Evolutionary conservation across 164 flowering plant genomes (phyloP), one percentile per base, ranked within the genome.

Genomic region (Magnolia sinica): DNA sequence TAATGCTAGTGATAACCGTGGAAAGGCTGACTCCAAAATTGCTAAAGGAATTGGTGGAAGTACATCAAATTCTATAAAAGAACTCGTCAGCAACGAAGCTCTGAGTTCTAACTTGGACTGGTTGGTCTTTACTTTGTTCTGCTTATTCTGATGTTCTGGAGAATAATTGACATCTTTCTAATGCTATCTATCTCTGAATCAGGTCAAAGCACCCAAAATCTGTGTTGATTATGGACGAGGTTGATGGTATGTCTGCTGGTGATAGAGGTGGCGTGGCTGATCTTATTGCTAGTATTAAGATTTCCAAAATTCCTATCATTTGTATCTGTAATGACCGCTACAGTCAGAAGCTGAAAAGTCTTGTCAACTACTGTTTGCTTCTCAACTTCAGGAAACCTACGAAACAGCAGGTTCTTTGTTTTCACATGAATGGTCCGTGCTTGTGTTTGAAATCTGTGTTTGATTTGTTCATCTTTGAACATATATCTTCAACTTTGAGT

Each of bases 191-290:
- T 75, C 19, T 59, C 74, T 79, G 9, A 37, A 79, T 63, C 87
- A 93, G 99, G 81, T 85, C 92, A 75, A 88, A 89, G 80, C 90
- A 86, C 77, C 85, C 83, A 24, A 93, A 90, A 77, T 79, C 96
- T 78, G 97, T 95, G 18, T 87, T 96, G 64, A 91, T 96, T 68
- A 96, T 96, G 99, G 99, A 96, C 86, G 99, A 96, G 85, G 99
- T 96, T 79, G 99, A 96, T 90, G 99, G 99, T 22, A 96, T 96
- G 99, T 96, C 99, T 83, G 95, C 96, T 85, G 99, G 99, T 77
- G 99, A 96, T 86, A 86, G 99, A 85, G 99, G 98, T 72, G 99
- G 99, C 49, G 88, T 94, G 68, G 95, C 98, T 79, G 99, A 96
- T 84, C 94, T 96, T 78, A 92, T 96, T 82, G 91, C 96, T 63